phyloP scores from a whole-genome alignment of 768 basidiomycete genomes.

The Agaricus subrufescens region DNA sequence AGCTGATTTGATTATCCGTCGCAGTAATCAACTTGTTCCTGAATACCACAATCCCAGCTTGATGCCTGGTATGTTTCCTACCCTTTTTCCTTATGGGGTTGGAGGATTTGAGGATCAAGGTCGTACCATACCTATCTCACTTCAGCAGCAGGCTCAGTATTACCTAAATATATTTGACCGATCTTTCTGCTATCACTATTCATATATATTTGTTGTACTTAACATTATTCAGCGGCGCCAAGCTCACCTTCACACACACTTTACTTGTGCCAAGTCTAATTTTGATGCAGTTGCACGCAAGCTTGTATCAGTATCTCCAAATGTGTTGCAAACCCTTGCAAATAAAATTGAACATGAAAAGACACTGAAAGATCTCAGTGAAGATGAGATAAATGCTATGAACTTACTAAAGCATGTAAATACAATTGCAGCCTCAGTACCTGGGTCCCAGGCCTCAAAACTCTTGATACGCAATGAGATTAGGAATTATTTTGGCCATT shows the following conservation, averaged over 20 bases:
- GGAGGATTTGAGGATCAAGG: constrained; percentile 35
- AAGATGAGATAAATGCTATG: constrained; percentile 25
- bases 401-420: constrained; percentile 17
- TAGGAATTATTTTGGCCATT: constrained; percentile 23
- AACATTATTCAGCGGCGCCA: constrained; percentile 33
- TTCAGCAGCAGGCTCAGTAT: constrained; percentile 30
- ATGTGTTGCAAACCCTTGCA: constrained; percentile 19
- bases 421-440: constrained; percentile 15
- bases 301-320: constrained; percentile 19
- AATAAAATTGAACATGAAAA: constrained; percentile 17
- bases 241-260: constrained; percentile 24
- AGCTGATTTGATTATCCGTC: too few species aligned
- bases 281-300: constrained; percentile 22
- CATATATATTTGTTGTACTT: constrained; percentile 36
- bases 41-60: constrained; percentile 22
- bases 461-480: constrained; percentile 33
- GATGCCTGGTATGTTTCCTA: constrained; percentile 38
- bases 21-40: too few species aligned
- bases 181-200: constrained; percentile 31
- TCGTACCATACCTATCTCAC: constrained; percentile 14
- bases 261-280: constrained; percentile 21
- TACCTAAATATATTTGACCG: constrained; percentile 24
- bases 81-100: constrained; percentile 37
- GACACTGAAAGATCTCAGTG: constrained; percentile 8
- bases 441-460: constrained; percentile 25